phyloP scores from a whole-genome alignment of 1,139 yeast species.

The Suhomyces taliae region DNA sequence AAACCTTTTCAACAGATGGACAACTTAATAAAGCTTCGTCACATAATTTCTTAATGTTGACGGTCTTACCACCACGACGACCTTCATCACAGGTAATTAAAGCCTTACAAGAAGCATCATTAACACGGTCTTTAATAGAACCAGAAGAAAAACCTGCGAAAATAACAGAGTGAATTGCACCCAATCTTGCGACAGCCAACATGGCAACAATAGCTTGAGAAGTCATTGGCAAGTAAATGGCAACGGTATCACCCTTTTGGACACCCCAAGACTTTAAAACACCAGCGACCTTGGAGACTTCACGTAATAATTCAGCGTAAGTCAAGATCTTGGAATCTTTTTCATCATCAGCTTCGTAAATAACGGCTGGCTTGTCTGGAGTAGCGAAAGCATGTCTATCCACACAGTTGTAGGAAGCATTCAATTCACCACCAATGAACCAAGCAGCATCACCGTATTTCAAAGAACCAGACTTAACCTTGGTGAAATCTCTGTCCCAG shows the following conservation, averaged over 20 bases:
- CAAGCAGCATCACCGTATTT: conserved; percentile 83
- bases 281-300: conserved; percentile 87
- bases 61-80: conserved; percentile 92
- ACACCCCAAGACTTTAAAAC: conserved; percentile 86
- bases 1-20: conserved; percentile 77
- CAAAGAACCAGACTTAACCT: conserved; percentile 73
- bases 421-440: conserved; percentile 92
- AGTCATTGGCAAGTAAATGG: conserved; percentile 95
- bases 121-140: conserved; percentile 85
- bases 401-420: conserved; percentile 93
- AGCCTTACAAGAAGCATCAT: conserved; percentile 85
- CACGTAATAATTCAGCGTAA: conserved; percentile 80
- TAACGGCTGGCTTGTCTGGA: conserved; percentile 87
- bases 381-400: conserved; percentile 89
- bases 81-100: conserved; percentile 96
- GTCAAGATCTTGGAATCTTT: conserved; percentile 71
- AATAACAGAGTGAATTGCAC: conserved; percentile 95
- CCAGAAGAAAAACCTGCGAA: conserved; percentile 98
- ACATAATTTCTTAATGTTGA: conserved; percentile 87
- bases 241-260: conserved; percentile 91
- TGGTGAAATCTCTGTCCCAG: conserved; percentile 83
- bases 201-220: conserved; percentile 93
- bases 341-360: conserved; percentile 95
- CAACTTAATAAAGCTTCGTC: conserved; percentile 86
- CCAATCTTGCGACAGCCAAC: conserved; percentile 92